phyloP scores from a whole-genome alignment of 176 grass and related monocot species.

The Oryza nivara region DNA sequence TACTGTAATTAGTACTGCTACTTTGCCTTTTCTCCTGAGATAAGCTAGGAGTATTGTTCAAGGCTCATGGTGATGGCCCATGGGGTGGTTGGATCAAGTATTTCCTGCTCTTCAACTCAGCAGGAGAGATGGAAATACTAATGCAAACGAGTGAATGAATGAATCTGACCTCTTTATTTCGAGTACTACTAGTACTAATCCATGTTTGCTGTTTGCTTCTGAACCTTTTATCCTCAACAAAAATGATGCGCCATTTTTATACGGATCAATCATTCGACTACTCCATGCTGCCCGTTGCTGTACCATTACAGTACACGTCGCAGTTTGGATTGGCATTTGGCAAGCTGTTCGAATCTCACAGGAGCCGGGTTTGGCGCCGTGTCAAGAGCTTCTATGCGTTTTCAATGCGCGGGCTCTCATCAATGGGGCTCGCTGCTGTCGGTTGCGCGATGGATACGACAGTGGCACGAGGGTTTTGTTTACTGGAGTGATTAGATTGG shows the following conservation, averaged over 20 bases:
- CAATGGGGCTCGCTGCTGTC: background rate
- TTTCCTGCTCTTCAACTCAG: slow-evolving; percentile 17
- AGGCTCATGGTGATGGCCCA: slow-evolving; percentile 23
- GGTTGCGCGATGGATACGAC: background rate
- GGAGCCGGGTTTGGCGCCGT: background rate
- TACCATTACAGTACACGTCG: background rate
- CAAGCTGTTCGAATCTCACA: background rate
- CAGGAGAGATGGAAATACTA: background rate
- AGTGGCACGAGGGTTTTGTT: background rate
- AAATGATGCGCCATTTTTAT: slow-evolving; percentile 6
- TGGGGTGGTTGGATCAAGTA: slow-evolving; percentile 17
- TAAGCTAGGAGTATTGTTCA: slow-evolving; percentile 1
- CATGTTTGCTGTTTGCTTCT: background rate
- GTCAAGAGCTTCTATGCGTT: background rate
- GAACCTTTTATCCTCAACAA: slow-evolving; percentile 1
- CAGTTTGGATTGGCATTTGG: background rate
- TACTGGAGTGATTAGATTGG: background rate
- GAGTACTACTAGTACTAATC: no score
- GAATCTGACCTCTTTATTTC: background rate
- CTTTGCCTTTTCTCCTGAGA: slow-evolving; percentile 1
- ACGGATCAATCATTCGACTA: background rate
- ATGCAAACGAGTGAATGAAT: background rate
- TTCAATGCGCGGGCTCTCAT: background rate
- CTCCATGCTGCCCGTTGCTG: background rate
- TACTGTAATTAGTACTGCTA: slow-evolving; percentile 25